These are phyloP conservation scores for Magnolia sinica DNA, from an alignment of 164 flowering plant species.

Conservation along the genomic window DNA sequence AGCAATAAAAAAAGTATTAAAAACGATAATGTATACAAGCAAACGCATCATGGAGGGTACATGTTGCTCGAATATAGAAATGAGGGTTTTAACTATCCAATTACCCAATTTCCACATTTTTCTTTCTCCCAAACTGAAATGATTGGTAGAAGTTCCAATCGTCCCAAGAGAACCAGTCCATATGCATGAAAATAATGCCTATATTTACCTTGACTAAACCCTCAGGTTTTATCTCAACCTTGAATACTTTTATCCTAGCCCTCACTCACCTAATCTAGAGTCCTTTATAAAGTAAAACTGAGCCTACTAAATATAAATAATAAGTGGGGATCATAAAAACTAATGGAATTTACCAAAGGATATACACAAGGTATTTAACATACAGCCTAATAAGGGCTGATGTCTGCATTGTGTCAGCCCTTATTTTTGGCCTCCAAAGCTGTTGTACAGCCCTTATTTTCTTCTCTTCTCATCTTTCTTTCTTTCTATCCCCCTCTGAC, in stretches of 20 bases:
- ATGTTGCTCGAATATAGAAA: neutral
- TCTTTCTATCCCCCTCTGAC: too few relatives aligned
- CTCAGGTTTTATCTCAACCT: neutral
- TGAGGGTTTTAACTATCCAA: neutral
- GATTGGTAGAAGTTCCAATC: neutral
- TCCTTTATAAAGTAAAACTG: neutral
- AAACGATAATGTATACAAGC: neutral
- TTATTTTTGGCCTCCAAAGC: too few relatives aligned
- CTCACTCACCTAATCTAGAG: neutral
- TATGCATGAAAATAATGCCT: neutral
- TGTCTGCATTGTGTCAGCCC: too few relatives aligned
- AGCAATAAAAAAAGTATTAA: neutral
- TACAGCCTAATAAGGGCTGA: too few relatives aligned
- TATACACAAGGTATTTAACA: too few relatives aligned
- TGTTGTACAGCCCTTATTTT: too few relatives aligned
- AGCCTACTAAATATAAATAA: too few relatives aligned
- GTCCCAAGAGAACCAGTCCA: too few relatives aligned
- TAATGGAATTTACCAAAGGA: too few relatives aligned
- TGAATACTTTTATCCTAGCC: neutral
- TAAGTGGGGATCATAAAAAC: too few relatives aligned
- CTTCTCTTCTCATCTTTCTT: too few relatives aligned
- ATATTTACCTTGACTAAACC: neutral
- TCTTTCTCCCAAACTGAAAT: neutral
- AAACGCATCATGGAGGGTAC: neutral
- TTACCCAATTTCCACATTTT: neutral